Conservation (phyloP, 1,139 yeast genomes). For the Taphrina pruni region DNA sequence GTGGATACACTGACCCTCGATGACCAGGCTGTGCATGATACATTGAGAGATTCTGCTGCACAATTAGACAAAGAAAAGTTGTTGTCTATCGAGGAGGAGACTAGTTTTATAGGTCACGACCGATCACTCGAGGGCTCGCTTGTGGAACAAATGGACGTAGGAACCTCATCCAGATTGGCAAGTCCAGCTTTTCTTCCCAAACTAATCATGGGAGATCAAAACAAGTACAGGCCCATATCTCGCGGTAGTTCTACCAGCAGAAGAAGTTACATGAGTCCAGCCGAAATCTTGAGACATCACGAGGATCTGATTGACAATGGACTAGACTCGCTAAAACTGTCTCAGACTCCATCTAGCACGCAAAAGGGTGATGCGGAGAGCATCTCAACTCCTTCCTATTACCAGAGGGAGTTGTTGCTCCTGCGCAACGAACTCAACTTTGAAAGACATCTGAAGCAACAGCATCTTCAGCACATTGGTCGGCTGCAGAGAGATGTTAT, state of each 20-base stretch:
- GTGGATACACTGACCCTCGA: conserved; percentile 11
- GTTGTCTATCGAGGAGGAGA: background rate
- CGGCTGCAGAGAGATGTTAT: conserved; percentile 49
- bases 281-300: conserved; percentile 22
- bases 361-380: background rate
- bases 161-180: conserved; percentile 30
- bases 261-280: conserved; percentile 4
- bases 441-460: conserved; percentile 61
- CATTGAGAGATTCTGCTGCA: background rate
- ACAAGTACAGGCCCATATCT: conserved; percentile 1
- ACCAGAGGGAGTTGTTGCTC: conserved; percentile 63
- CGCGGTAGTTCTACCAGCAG: conserved; percentile 17
- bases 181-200: conserved; percentile 36
- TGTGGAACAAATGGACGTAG: conserved; percentile 12
- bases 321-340: background rate
- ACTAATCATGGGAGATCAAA: background rate
- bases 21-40: background rate
- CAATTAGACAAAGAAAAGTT: background rate
- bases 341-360: background rate
- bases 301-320: conserved; percentile 3
- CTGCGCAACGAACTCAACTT: conserved; percentile 69
- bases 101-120: background rate
- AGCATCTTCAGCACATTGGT: conserved; percentile 59
- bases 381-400: conserved; percentile 36
- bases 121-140: conserved; percentile 1